Evolutionary conservation across 164 flowering plant genomes (phyloP).

Genomic region (Stephania yunnanensis): DNA sequence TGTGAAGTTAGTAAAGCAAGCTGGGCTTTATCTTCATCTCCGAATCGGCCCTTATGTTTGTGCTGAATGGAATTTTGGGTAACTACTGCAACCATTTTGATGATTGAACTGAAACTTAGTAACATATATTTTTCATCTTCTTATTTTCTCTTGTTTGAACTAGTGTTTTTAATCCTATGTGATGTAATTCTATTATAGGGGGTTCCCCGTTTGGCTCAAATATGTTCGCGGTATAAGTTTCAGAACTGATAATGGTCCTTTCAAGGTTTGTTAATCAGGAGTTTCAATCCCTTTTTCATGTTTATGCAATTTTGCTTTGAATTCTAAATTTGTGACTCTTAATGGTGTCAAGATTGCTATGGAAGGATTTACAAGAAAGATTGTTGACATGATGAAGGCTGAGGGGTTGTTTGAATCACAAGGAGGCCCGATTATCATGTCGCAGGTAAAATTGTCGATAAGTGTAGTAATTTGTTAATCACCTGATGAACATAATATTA

Average conservation of each 20-base stretch:
- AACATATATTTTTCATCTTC: neutral
- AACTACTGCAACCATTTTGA: constrained; percentile 12
- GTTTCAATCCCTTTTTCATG: neutral
- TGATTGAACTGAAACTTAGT: neutral
- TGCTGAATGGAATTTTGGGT: constrained; percentile 99
- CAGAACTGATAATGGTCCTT: constrained; percentile 87
- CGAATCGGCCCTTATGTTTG: constrained; percentile 97
- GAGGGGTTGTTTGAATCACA: constrained; percentile 64
- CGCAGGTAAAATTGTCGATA: constrained; percentile 47
- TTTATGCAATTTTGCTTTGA: neutral
- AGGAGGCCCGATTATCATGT: constrained; percentile 88
- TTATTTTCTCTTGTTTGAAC: neutral
- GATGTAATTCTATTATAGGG: constrained; percentile 42
- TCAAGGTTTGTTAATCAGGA: constrained; percentile 49
- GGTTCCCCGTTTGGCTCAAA: constrained; percentile 94
- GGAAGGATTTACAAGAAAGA: constrained; percentile 64
- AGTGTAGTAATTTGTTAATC: neutral
- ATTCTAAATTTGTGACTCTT: neutral
- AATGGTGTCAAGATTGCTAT: constrained; percentile 40
- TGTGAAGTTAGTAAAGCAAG: constrained; percentile 66
- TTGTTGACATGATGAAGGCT: constrained; percentile 84
- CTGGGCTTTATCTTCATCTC: constrained; percentile 88
- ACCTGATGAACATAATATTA: neutral
- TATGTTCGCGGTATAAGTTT: constrained; percentile 73
- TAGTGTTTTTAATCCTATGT: neutral